Evolutionary conservation across 257 asterid genomes (phyloP).

Genomic region (Scutellaria minor): DNA sequence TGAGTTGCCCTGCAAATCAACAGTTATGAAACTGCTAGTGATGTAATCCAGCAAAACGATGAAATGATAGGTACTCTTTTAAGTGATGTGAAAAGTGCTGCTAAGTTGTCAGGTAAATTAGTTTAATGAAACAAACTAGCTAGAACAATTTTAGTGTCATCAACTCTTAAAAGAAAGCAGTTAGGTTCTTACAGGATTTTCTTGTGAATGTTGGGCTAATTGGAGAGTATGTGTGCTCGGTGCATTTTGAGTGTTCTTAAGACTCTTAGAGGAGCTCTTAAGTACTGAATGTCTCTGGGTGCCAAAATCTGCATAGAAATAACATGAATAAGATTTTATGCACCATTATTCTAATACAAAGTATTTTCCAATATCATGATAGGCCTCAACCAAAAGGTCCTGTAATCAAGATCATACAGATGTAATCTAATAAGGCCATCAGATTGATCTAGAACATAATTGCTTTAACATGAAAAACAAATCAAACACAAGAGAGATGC

Average conservation of each 20-base stretch:
- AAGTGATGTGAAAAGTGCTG: conserved; percentile 31
- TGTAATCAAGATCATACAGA: conserved; percentile 27
- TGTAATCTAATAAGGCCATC: conserved; percentile 14
- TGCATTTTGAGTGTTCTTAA: conserved; percentile 44
- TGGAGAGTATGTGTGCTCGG: conserved; percentile 47
- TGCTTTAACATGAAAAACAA: conserved; percentile 13
- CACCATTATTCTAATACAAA: conserved; percentile 21
- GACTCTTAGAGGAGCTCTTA: conserved; percentile 51
- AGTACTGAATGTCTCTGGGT: conserved; percentile 48
- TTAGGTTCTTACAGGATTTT: conserved; percentile 56
- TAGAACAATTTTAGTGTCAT: conserved; percentile 13
- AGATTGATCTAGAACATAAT: conserved; percentile 15
- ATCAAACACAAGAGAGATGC: conserved; percentile 20
- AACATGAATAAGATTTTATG: conserved; percentile 26
- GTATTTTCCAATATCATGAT: conserved; percentile 26
- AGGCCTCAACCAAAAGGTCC: conserved; percentile 16
- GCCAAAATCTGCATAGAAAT: conserved; percentile 49
- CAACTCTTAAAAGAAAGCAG: conserved; percentile 26
- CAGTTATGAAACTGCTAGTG: conserved; percentile 17
- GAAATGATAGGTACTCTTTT: conserved; percentile 18
- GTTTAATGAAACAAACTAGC: conserved; percentile 23
- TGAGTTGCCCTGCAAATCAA: conserved; percentile 51
- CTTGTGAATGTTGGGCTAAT: conserved; percentile 42
- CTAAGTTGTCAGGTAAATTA: conserved; percentile 19
- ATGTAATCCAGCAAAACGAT: conserved; percentile 30